These are phyloP conservation scores for Logfia minima DNA, from an alignment of 129 eudicot genomes.

Conservation along the genomic window DNA sequence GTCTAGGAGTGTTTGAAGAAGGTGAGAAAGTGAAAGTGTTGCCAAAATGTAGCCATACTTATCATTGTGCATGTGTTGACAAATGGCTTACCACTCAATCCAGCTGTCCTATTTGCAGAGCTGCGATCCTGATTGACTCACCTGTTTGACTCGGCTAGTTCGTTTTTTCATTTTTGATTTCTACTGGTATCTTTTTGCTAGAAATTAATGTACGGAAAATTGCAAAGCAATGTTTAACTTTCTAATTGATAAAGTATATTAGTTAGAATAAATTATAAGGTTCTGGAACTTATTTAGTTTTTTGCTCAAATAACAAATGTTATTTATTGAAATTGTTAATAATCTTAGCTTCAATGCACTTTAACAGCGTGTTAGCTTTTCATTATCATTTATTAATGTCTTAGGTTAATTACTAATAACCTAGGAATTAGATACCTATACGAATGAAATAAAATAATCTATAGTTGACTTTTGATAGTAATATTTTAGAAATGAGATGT, in stretches of 20 bases:
- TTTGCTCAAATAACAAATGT: background rate
- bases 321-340: background rate
- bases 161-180: background rate
- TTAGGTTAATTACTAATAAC: background rate
- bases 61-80: constrained; percentile 86
- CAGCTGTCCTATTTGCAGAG: constrained; percentile 84
- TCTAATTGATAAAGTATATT: constrained; percentile 6
- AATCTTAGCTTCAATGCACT: background rate
- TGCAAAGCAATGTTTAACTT: background rate
- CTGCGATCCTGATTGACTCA: constrained; percentile 55
- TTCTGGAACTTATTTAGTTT: background rate
- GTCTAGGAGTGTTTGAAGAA: constrained; percentile 69
- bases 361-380: background rate
- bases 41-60: constrained; percentile 70
- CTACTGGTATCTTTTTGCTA: background rate
- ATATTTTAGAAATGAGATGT: background rate
- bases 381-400: background rate
- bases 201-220: constrained; percentile 21
- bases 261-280: background rate
- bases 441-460: background rate
- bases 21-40: constrained; percentile 76
- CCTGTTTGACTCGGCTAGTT: constrained; percentile 45
- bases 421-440: background rate
- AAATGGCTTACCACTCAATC: constrained; percentile 69
- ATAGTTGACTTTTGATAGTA: background rate